Base-by-base conservation (phyloP, 129 eudicot genomes). In the Flaveria ramosissima region DNA sequence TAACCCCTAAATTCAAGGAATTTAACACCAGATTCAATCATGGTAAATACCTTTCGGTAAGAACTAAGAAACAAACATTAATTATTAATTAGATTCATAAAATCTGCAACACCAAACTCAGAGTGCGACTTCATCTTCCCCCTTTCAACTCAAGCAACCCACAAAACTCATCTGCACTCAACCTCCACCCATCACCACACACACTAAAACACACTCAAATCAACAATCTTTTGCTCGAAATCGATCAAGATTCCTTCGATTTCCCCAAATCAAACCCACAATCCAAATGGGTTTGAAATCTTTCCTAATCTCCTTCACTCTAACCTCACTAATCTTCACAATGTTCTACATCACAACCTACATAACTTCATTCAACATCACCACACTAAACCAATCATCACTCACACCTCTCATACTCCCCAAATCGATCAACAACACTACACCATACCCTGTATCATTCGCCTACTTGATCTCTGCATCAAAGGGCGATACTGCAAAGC, bases 381-480 rank as follows among this genome's bases (percentile, higher is more conserved):
- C 13, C 46, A 55, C 12, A 2, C 71, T 63, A 57, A 77, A 67
- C 64, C 90, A 80, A 76, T 75, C 83, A 75, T 80, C 89, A 11
- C 27, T 81, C 23, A 77, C 80, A 60, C 62, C 82, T 15, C 57
- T 64, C 0, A 39, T 81, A 19, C 43, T 73, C 71, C 78, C 85
- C 70, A 79, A 91, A 74, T 43, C 84, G 6, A 46, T 57, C 52
- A 74, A 74, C 82, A 60, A 56, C 71, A 73, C 78, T 59, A 73
- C 77, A 1, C 82, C 79, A 1, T 91, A 91, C 64, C 95, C 92
- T 0, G 97, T 88, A 0, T 84, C 96, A 2, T 94, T 94, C 50
- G 99, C 99, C 24, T 94, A 94, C 89, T 69, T 94, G 70, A 94
- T 94, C 83, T 94, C 99, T 0, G 99, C 96, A 6, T 91, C 99